Percentiles rank a stretch among this genome's conserved stretches.
These are phyloP conservation scores for Pseudohyphozyma bogoriensis DNA, from an alignment of 768 basidiomycete genomes.

Conservation along the genomic window DNA sequence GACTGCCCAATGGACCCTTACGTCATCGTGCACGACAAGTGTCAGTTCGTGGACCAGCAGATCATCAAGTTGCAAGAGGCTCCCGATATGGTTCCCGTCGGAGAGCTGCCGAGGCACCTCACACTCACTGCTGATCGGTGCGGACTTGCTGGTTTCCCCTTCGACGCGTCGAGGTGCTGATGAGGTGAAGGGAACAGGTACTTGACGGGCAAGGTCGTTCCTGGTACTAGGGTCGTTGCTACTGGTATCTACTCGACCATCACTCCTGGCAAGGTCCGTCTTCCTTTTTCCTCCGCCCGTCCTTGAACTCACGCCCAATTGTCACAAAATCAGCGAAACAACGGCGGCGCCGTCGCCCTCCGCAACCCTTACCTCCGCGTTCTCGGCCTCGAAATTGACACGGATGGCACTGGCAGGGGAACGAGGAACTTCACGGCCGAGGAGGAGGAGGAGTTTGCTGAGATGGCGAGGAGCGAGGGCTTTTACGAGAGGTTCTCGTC, in stretches of 20 bases:
- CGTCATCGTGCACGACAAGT: conserved; percentile 87
- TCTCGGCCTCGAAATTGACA: conserved; percentile 80
- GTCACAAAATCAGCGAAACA: conserved; percentile 3
- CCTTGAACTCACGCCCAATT: no score
- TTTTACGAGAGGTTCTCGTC: conserved; percentile 86
- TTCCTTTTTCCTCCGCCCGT: not conserved
- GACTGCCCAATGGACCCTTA: conserved; percentile 95
- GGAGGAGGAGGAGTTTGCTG: conserved; percentile 89
- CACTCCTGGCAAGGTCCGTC: conserved; percentile 68
- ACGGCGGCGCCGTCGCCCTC: conserved; percentile 71
- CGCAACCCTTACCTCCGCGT: conserved; percentile 91
- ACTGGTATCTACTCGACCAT: conserved; percentile 97
- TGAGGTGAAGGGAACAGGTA: conserved; percentile 39
- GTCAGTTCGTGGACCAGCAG: conserved; percentile 89
- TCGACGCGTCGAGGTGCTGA: not conserved
- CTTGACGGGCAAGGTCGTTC: conserved; percentile 83
- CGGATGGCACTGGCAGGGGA: conserved; percentile 61
- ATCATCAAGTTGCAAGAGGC: conserved; percentile 95
- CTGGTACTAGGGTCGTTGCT: conserved; percentile 86
- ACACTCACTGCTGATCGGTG: conserved; percentile 74
- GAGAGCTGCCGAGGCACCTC: conserved; percentile 93
- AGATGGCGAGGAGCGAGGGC: conserved; percentile 75
- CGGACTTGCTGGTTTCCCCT: not conserved
- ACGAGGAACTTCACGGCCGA: conserved; percentile 62
- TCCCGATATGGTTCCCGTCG: conserved; percentile 98